Evolutionary conservation across 1,139 yeast genomes (phyloP), one percentile per base, ranked within the genome.

Genomic region (Debaryomyces sp.): DNA sequence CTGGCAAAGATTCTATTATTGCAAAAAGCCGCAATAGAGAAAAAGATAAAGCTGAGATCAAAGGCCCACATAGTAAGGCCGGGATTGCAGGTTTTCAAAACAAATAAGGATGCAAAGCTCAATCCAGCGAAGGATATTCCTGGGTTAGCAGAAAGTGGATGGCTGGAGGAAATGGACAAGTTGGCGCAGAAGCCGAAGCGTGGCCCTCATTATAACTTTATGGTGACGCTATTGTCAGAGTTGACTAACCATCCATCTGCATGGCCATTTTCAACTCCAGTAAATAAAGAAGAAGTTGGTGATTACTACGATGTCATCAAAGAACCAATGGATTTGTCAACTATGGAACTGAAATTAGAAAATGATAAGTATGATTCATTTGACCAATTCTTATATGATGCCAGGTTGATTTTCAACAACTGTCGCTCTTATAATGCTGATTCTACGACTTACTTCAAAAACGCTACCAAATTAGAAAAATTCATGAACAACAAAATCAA

Each of bases 111-210:
- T 50, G 73, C 71, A n/a, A 48, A 53, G 7, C 49, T 69, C 21
- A 71, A 75, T 35, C 78, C 80, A 24, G 95, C 97, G 6, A 77
- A 83, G 72, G 80, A 80, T 21, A 89, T 92, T 10, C 97, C 97
- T 0, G 97, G 97, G 0, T 73, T 92, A 43, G 77, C 81, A 54
- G 98, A 92, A 64, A 89, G 96, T 2, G 99, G 99, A 0, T 94
- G 99, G 99, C 89, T 96, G 47, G 96, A 94, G 38, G 99, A 92
- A 65, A 92, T 94, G 97, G 99, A 94, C 66, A 94, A 89, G 56
- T 73, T 95, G 53, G 98, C 99, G 0, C 94, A 96, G 59, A 82
- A 90, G 61, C 99, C 99, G 1, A 91, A 91, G 64, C 77, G 97
- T 47, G 92, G 96, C 0, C 97, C 97, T 6, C 98, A 94, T 70